phyloP scores from a whole-genome alignment of 805 yeast genomes.

The Candida germanica region DNA sequence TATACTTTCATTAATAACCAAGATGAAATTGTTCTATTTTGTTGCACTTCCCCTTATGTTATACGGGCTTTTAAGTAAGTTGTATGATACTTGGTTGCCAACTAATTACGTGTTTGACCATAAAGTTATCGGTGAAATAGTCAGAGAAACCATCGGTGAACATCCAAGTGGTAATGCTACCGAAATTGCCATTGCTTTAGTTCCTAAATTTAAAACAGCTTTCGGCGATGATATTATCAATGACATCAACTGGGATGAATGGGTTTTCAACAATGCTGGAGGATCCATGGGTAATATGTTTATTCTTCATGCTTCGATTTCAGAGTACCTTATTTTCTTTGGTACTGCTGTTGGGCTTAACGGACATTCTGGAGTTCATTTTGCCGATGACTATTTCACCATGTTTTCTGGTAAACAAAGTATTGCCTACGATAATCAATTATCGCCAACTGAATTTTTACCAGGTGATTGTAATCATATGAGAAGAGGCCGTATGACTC shows the following conservation, averaged over 20 bases:
- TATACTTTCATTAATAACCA: background rate
- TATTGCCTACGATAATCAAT: conserved; percentile 67
- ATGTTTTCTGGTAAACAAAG: conserved; percentile 76
- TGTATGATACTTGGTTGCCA: conserved; percentile 63
- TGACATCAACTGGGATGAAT: conserved; percentile 69
- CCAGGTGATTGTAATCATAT: conserved; percentile 91
- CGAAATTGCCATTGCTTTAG: conserved; percentile 59
- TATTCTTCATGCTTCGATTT: conserved; percentile 88
- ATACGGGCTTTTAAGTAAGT: conserved; percentile 27
- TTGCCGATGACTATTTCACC: conserved; percentile 96
- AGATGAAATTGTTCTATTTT: conserved; percentile 26
- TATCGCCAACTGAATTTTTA: conserved; percentile 63
- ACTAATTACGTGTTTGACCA: conserved; percentile 68
- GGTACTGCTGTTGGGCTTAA: conserved; percentile 94
- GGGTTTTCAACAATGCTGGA: conserved; percentile 98
- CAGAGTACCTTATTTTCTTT: conserved; percentile 89
- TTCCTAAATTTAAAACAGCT: conserved; percentile 51
- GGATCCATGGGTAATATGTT: conserved; percentile 98
- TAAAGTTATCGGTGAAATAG: conserved; percentile 53
- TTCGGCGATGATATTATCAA: conserved; percentile 73
- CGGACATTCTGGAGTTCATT: conserved; percentile 94
- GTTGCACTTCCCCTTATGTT: conserved; percentile 21
- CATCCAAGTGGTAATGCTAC: conserved; percentile 61
- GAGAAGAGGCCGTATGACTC: conserved; percentile 69
- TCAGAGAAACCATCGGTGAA: conserved; percentile 49